phyloP scores from a whole-genome alignment of 495 filamentous ascomycete species.

The Jackrogersella minutella region DNA sequence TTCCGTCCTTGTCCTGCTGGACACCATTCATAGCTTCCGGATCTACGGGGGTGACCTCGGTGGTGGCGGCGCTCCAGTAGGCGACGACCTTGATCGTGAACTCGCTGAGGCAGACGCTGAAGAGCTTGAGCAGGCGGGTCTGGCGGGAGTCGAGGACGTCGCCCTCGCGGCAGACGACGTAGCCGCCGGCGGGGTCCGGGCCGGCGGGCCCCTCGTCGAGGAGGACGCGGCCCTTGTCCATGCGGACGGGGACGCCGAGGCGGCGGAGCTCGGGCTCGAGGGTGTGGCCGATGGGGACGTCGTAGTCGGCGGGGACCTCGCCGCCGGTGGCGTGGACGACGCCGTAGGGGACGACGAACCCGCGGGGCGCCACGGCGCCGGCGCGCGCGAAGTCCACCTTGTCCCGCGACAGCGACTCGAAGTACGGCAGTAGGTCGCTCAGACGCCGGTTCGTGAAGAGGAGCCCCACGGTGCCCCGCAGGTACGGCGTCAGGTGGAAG shows the following conservation, averaged over 20 bases:
- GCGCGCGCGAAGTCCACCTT: constrained; percentile 86
- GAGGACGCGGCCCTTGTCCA: constrained; percentile 87
- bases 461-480: constrained; percentile 85
- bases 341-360: constrained; percentile 80
- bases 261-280: constrained; percentile 87
- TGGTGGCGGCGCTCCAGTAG: constrained; percentile 70
- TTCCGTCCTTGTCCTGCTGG: constrained; percentile 40
- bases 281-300: constrained; percentile 85
- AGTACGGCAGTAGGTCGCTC: constrained; percentile 68
- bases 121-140: constrained; percentile 92
- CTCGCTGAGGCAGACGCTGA: constrained; percentile 86
- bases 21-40: constrained; percentile 32
- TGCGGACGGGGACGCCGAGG: constrained; percentile 84
- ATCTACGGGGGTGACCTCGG: constrained; percentile 65
- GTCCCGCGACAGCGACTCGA: constrained; percentile 66
- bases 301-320: constrained; percentile 78
- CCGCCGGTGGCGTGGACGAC: constrained; percentile 76
- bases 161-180: constrained; percentile 81
- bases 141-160: constrained; percentile 85
- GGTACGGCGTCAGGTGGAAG: constrained; percentile 70
- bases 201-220: constrained; percentile 66
- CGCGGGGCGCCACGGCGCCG: constrained; percentile 74
- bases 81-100: constrained; percentile 83
- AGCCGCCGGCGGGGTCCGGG: constrained; percentile 51
- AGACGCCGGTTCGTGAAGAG: constrained; percentile 84